Evolutionary conservation across 352 stramenopile species (phyloP).

Genomic region (Globisporangium parvum): DNA sequence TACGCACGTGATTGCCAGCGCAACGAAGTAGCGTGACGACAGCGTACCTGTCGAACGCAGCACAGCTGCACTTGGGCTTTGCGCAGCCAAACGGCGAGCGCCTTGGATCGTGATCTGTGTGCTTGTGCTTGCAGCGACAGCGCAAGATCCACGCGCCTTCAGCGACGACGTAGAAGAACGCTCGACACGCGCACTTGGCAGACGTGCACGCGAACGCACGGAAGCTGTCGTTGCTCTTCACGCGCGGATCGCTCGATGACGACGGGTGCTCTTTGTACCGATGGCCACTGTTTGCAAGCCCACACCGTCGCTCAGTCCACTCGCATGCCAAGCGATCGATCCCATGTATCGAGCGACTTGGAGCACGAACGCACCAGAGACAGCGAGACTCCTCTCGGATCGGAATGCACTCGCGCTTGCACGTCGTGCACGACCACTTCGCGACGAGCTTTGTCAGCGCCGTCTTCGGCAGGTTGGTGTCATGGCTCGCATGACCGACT

Average conservation of each 20-base stretch:
- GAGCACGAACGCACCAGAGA: constrained; percentile 35
- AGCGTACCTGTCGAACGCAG: constrained; percentile 55
- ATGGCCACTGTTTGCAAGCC: constrained; percentile 31
- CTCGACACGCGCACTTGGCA: constrained; percentile 41
- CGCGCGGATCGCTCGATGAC: constrained; percentile 21
- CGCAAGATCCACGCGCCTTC: constrained; percentile 76
- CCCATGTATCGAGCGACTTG: background rate
- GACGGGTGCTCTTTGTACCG: constrained; percentile 72
- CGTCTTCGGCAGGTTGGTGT: background rate
- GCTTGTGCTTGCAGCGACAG: constrained; percentile 78
- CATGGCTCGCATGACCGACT: background rate
- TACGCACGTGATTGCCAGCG: background rate
- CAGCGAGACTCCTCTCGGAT: constrained; percentile 72
- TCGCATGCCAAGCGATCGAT: no score
- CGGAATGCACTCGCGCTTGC: constrained; percentile 69
- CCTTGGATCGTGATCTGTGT: constrained; percentile 59
- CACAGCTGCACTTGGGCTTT: constrained; percentile 52
- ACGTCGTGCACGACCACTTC: constrained; percentile 57
- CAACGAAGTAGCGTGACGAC: background rate
- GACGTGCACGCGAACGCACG: constrained; percentile 50
- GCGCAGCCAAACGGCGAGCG: constrained; percentile 34
- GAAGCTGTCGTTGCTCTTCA: constrained; percentile 30
- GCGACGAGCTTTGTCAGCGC: constrained; percentile 33
- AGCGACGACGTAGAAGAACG: constrained; percentile 78
- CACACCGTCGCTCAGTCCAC: background rate